Conservation (phyloP, 352 stramenopile species). For the Thalassiosira livingstoniorum region DNA sequence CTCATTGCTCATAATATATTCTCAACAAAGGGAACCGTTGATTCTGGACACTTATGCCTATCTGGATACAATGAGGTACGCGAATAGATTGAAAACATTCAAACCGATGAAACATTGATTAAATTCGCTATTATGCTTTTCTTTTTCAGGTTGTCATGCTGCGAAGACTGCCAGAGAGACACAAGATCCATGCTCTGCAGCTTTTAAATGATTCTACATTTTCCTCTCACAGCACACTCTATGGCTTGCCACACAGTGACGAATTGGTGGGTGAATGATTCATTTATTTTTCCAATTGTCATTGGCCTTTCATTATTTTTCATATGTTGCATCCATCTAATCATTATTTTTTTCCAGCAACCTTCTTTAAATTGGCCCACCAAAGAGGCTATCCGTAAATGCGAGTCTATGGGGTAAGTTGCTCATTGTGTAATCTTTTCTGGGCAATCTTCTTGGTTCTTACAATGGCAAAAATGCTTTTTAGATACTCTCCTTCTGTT, state of each 20-base stretch:
- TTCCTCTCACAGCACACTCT: conserved; percentile 58
- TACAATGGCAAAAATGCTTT: conserved; percentile 14
- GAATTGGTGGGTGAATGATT: conserved; percentile 46
- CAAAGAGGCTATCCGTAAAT: conserved; percentile 70
- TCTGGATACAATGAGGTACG: conserved; percentile 85
- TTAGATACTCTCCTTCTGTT: conserved; percentile 84
- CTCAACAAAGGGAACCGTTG: conserved; percentile 75
- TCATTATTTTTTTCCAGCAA: conserved; percentile 43
- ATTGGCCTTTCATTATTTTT: not conserved
- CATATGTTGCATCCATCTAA: no score
- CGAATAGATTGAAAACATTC: no score
- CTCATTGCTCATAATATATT: not conserved
- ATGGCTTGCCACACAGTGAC: conserved; percentile 80
- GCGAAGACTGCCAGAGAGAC: conserved; percentile 72
- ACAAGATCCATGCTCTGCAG: conserved; percentile 79
- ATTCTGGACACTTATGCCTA: conserved; percentile 85
- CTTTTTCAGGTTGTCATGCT: conserved; percentile 88
- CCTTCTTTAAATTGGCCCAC: conserved; percentile 72
- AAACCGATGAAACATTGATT: no score
- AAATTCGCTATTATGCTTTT: no score
- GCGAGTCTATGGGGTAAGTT: conserved; percentile 79
- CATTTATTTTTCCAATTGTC: not conserved
- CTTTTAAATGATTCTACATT: conserved; percentile 58
- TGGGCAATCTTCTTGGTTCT: not conserved
- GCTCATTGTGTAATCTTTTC: not conserved